phyloP scores from a whole-genome alignment of 2,329 filamentous ascomycete species.

The Hortaea werneckii region DNA sequence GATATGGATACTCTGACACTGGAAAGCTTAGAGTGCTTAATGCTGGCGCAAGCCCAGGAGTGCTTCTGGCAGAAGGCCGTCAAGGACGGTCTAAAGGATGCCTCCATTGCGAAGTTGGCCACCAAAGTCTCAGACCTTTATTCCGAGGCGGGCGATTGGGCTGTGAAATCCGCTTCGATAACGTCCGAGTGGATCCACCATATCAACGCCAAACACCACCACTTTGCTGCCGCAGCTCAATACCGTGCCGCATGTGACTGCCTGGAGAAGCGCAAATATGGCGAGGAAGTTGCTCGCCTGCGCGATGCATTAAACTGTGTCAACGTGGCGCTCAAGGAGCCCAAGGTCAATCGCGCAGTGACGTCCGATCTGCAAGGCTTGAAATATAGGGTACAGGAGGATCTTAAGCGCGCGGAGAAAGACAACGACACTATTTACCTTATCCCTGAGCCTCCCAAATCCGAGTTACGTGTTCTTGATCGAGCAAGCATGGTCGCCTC shows the following conservation, averaged over 20 bases:
- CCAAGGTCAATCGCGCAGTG: slow-evolving; percentile 68
- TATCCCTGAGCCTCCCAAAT: slow-evolving; percentile 72
- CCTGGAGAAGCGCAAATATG: slow-evolving; percentile 86
- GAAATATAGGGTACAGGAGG: slow-evolving; percentile 73
- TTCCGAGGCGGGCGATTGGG: slow-evolving; percentile 69
- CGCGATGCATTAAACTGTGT: slow-evolving; percentile 74
- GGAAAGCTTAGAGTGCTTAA: slow-evolving; percentile 69
- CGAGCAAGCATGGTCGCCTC: slow-evolving; percentile 80
- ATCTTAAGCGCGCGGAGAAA: slow-evolving; percentile 83
- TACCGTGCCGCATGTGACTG: slow-evolving; percentile 85
- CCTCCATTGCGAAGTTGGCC: slow-evolving; percentile 80
- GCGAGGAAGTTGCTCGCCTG: slow-evolving; percentile 84
- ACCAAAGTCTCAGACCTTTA: slow-evolving; percentile 89
- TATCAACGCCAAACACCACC: slow-evolving; percentile 91
- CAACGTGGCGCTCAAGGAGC: slow-evolving; percentile 77
- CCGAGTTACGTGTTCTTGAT: slow-evolving; percentile 75
- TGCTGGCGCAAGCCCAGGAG: slow-evolving; percentile 89
- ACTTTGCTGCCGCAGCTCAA: slow-evolving; percentile 92
- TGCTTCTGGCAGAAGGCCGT: slow-evolving; percentile 98
- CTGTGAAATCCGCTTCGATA: slow-evolving; percentile 78
- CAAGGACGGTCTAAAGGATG: slow-evolving; percentile 86
- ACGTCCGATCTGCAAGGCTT: slow-evolving; percentile 72
- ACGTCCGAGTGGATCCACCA: slow-evolving; percentile 97
- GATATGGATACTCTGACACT: slow-evolving; percentile 90
- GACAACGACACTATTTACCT: slow-evolving; percentile 96